Percentiles rank a stretch among this genome's conserved stretches.
These are phyloP conservation scores for Raffaelea arxii DNA, from an alignment of 2,329 filamentous ascomycete genomes.

Conservation along the genomic window DNA sequence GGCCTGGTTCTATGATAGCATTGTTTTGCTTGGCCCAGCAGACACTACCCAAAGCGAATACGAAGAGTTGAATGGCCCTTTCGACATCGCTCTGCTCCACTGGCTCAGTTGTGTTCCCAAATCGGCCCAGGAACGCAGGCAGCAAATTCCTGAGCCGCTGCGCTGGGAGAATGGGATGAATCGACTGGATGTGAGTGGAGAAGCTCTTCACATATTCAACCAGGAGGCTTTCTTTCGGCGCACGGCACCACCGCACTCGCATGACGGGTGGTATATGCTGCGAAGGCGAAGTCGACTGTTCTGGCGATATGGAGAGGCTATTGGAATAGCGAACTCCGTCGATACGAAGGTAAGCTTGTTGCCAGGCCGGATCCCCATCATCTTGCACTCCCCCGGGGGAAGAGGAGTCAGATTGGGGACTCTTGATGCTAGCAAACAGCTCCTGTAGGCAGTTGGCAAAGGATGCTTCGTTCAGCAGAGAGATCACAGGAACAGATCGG, in stretches of 20 bases:
- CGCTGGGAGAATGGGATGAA: constrained; percentile 8
- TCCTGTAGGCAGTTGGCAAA: neutral
- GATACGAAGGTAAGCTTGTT: neutral
- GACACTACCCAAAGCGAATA: constrained; percentile 11
- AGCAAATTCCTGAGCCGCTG: constrained; percentile 1
- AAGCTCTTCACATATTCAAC: constrained; percentile 2
- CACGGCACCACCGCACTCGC: neutral
- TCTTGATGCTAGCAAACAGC: neutral
- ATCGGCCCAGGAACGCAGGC: neutral
- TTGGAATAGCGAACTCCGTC: neutral
- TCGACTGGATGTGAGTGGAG: constrained; percentile 5
- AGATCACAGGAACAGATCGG: neutral
- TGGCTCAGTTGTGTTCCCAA: neutral
- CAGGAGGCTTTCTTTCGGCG: neutral
- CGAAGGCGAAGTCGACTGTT: no score
- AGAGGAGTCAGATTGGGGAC: neutral
- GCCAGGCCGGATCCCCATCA: neutral
- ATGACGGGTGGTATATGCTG: neutral
- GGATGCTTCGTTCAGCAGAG: neutral
- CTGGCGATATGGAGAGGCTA: neutral
- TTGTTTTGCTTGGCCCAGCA: constrained; percentile 8
- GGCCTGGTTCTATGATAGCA: constrained; percentile 2
- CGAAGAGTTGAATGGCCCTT: constrained; percentile 8
- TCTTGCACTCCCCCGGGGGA: no score
- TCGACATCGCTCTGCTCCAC: neutral